phyloP scores from a whole-genome alignment of 352 stramenopile genomes.

The Pythium guiyangense region DNA sequence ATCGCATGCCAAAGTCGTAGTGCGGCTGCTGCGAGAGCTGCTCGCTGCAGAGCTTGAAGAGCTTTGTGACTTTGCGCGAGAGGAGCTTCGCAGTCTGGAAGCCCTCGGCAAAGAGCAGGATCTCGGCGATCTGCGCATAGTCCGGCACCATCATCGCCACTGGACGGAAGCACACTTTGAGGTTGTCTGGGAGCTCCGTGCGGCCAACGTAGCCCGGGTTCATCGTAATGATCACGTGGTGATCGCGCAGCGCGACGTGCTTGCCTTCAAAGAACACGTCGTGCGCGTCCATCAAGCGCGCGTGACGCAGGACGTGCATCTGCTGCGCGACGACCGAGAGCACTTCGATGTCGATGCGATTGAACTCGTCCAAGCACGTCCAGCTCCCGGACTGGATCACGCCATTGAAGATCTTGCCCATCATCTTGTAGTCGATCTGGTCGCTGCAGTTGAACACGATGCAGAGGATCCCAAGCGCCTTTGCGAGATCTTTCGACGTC shows the following conservation, averaged over 20 bases:
- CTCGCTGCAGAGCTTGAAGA: constrained; percentile 84
- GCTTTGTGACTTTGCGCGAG: constrained; percentile 63
- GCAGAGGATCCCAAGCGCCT: constrained; percentile 88
- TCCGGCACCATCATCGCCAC: constrained; percentile 90
- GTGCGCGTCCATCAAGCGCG: constrained; percentile 21
- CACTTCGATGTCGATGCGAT: constrained; percentile 87
- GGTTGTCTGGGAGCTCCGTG: constrained; percentile 81
- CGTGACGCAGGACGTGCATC: constrained; percentile 65
- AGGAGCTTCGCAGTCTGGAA: constrained; percentile 65
- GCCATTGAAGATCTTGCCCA: constrained; percentile 85
- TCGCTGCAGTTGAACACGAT: constrained; percentile 97
- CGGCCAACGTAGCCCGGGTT: constrained; percentile 80
- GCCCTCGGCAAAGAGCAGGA: constrained; percentile 79
- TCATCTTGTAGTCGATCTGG: constrained; percentile 91
- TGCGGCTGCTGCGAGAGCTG: constrained; percentile 82
- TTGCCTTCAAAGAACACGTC: constrained; percentile 58
- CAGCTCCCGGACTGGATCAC: constrained; percentile 74
- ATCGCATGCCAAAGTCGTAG: constrained; percentile 89
- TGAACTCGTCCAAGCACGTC: constrained; percentile 89
- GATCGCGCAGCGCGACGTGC: constrained; percentile 48
- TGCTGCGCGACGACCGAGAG: constrained; percentile 86
- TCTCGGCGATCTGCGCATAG: constrained; percentile 79
- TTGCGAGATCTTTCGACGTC: constrained; percentile 92
- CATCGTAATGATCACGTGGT: constrained; percentile 88
- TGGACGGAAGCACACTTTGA: constrained; percentile 80